phyloP scores from a whole-genome alignment of 2,329 filamentous ascomycete species.

The Aspergillus sp. region DNA sequence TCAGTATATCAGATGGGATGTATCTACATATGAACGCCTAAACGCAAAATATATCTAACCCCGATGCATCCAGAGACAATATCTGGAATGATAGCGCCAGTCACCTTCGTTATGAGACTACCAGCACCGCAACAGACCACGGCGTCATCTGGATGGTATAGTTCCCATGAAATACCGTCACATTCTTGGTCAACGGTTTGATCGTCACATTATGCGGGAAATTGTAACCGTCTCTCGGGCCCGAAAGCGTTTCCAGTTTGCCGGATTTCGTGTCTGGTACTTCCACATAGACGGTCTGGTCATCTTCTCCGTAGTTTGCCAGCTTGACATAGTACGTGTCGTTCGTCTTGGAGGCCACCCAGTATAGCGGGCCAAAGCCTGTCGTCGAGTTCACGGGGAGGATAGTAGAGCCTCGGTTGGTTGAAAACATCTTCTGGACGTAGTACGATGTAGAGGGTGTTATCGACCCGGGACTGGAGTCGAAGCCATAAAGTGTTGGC shows the following conservation, averaged over 20 bases:
- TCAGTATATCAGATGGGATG: not conserved
- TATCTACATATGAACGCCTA: not conserved
- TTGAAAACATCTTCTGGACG: conserved; percentile 36
- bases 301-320: conserved; percentile 28
- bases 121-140: conserved; percentile 26
- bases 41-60: not conserved
- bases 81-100: not conserved
- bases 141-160: conserved; percentile 23
- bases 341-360: conserved; percentile 28
- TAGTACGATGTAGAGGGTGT: conserved; percentile 35
- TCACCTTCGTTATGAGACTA: conserved; percentile 12
- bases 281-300: conserved; percentile 24
- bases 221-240: conserved; percentile 19
- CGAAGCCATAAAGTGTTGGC: conserved; percentile 34
- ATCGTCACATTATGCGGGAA: conserved; percentile 18
- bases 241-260: conserved; percentile 24
- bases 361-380: conserved; percentile 33
- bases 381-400: conserved; percentile 27
- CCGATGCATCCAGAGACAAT: not conserved
- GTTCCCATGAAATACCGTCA: conserved; percentile 12
- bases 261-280: conserved; percentile 23
- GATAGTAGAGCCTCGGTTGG: conserved; percentile 29
- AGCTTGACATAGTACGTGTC: conserved; percentile 28
- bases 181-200: conserved; percentile 9
- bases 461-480: conserved; percentile 27